phyloP scores from a whole-genome alignment of 2,329 filamentous ascomycete genomes.

The Xylariaceae sp. region DNA sequence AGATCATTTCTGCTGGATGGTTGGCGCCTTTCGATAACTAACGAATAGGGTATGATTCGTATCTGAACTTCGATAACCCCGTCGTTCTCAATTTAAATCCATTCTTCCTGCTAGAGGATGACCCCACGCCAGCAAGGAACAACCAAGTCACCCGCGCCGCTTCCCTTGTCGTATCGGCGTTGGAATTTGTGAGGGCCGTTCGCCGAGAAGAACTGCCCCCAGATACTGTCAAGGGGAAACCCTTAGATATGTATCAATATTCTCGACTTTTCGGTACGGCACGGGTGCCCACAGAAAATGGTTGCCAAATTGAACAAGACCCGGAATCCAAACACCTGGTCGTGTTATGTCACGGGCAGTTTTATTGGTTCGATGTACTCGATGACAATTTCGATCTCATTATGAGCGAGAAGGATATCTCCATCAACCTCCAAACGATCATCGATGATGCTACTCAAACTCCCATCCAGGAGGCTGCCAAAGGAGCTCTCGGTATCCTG shows the following conservation, averaged over 20 bases:
- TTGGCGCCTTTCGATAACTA: slow-evolving; percentile 23
- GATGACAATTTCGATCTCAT: slow-evolving; percentile 94
- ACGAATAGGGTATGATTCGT: slow-evolving; percentile 89
- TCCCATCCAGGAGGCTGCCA: slow-evolving; percentile 92
- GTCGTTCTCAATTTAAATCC: slow-evolving; percentile 97
- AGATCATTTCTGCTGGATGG: slow-evolving; percentile 40
- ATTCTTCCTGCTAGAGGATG: slow-evolving; percentile 96
- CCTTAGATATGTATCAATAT: slow-evolving; percentile 98
- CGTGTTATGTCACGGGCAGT: slow-evolving; percentile 90
- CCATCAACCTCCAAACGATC: slow-evolving; percentile 88
- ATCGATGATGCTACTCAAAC: slow-evolving; percentile 87
- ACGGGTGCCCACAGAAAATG: slow-evolving; percentile 88
- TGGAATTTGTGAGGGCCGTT: slow-evolving; percentile 91
- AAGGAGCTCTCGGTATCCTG: slow-evolving; percentile 87
- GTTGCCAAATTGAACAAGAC: slow-evolving; percentile 95
- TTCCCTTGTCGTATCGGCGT: slow-evolving; percentile 84
- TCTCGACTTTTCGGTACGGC: slow-evolving; percentile 94
- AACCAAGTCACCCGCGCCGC: slow-evolving; percentile 95
- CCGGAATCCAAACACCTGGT: slow-evolving; percentile 91
- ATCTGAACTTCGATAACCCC: slow-evolving; percentile 95
- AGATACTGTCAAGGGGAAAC: slow-evolving; percentile 79
- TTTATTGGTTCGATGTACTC: slow-evolving; percentile 98
- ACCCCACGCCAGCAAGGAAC: slow-evolving; percentile 93
- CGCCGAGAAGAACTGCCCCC: slow-evolving; percentile 90
- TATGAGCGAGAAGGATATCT: slow-evolving; percentile 94